Evolutionary conservation across 768 basidiomycete genomes (phyloP).

Genomic region (Kwoniella dendrophila): DNA sequence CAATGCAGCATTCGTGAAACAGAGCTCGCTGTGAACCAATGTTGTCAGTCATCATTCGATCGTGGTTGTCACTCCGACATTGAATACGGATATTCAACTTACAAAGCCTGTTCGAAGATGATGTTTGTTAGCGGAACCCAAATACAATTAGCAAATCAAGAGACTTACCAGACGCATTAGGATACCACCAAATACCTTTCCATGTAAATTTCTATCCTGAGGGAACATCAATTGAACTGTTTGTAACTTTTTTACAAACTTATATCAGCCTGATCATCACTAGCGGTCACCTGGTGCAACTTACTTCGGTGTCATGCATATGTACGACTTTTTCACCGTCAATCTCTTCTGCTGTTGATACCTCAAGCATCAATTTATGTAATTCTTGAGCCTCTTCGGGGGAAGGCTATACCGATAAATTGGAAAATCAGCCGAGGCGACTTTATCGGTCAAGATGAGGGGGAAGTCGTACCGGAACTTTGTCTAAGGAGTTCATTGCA

Average conservation of each 20-base stretch:
- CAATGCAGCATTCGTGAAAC: slow-evolving; percentile 70
- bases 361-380: slow-evolving; percentile 69
- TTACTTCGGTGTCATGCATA: slow-evolving; percentile 74
- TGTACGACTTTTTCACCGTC: slow-evolving; percentile 63
- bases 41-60: slow-evolving; percentile 1
- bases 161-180: slow-evolving; percentile 64
- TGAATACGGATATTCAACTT: slow-evolving; percentile 1
- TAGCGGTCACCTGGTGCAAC: too few relatives aligned
- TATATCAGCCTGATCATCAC: too few relatives aligned
- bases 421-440: not conserved
- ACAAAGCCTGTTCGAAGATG: slow-evolving; percentile 16
- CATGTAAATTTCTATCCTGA: slow-evolving; percentile 80
- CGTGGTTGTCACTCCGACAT: too few relatives aligned
- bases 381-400: slow-evolving; percentile 69
- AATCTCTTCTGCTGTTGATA: slow-evolving; percentile 58
- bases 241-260: slow-evolving; percentile 25
- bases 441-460: not conserved
- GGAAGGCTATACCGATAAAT: slow-evolving; percentile 59
- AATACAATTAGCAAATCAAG: not conserved
- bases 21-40: slow-evolving; percentile 65
- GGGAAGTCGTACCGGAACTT: slow-evolving; percentile 61
- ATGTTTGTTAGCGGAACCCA: not conserved
- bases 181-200: slow-evolving; percentile 78
- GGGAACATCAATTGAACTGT: slow-evolving; percentile 73
- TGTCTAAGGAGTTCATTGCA: slow-evolving; percentile 66